Percentiles rank a stretch among this genome's conserved stretches.
phyloP scores from a whole-genome alignment of 2,329 filamentous ascomycete species.

The Phaeophleospora eucalypticola region DNA sequence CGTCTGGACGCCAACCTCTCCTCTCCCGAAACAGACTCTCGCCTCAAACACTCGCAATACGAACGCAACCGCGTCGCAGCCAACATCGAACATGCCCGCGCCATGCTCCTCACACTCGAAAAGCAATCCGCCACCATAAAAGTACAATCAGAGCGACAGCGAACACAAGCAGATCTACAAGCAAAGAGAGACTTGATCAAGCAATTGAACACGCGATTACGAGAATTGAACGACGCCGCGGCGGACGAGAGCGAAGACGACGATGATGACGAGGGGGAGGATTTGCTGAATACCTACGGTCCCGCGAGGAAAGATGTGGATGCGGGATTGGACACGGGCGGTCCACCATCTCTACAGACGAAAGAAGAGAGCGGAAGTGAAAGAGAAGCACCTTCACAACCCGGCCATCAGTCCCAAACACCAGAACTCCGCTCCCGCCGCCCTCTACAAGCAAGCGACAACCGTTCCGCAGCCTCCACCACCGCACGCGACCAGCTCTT shows the following conservation, averaged over 20 bases:
- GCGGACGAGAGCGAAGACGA: constrained; percentile 33
- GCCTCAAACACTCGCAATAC: constrained; percentile 53
- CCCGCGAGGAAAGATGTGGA: constrained; percentile 35
- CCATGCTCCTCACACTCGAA: constrained; percentile 65
- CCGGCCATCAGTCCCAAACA: constrained; percentile 13
- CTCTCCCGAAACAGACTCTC: constrained; percentile 51
- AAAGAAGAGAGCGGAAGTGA: constrained; percentile 11
- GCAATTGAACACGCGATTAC: constrained; percentile 60
- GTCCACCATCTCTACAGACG: too few species aligned
- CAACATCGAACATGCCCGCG: constrained; percentile 68
- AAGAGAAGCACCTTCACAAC: too few species aligned
- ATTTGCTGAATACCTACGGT: constrained; percentile 40
- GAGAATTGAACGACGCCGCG: constrained; percentile 63
- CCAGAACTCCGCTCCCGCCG: constrained; percentile 26
- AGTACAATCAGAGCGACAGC: constrained; percentile 54
- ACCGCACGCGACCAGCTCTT: constrained; percentile 39
- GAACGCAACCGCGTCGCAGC: constrained; percentile 59
- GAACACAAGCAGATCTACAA: constrained; percentile 60
- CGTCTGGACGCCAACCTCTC: constrained; percentile 65
- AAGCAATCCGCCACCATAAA: constrained; percentile 62
- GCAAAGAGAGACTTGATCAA: constrained; percentile 64
- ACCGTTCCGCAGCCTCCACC: constrained; percentile 28
- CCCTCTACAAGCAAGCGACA: constrained; percentile 22
- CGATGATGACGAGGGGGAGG: constrained; percentile 39
- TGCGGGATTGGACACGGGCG: constrained; percentile 25